Base-by-base conservation (phyloP, 495 filamentous ascomycete genomes). In the Xanthoparmelia taractica region DNA sequence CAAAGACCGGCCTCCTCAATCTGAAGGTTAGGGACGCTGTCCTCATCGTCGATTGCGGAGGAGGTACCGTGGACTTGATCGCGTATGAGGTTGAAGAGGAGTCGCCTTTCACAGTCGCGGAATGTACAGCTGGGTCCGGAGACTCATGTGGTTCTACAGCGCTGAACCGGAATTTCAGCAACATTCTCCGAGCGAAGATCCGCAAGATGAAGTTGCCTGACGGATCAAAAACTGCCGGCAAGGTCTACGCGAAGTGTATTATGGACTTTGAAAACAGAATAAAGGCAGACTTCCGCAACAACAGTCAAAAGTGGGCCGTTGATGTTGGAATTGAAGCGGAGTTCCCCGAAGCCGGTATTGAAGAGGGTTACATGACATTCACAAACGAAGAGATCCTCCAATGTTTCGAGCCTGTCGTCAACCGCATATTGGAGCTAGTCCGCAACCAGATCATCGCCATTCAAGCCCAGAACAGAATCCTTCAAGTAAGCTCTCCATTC, bases 201-300 rank as follows among this genome's bases (percentile, higher is more conserved):
- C 77, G 87, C 23, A 89, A 90, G 73, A 91, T 91, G 87, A 88
- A 91, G 72, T 76, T 91, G n/a, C 87, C 87, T 0, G 87, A 89
- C 71, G 87, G 87, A 20, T 89, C 87, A 27, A 85, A 82, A 63
- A 89, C 85, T 31, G 87, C 87, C 25, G 87, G 87, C 37, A 87
- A 86, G 73, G 87, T 91, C 18, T 91, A 91, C 68, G 87, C 87
- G 47, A 90, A 90, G 72, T 91, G 87, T 75, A 90, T 91, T 66
- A 90, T 89, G 86, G 87, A 91, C 72, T 91, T 91, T 69, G 87
- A 91, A 75, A 90, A 91, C 73, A 78, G 87, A 54, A 89, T 91
- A 76, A 91, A 91, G 72, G 87, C 87, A 37, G 87, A 90, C 70
- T 91, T 91, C 82, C 82, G 87, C 54, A 90, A 90, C 73, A 91